Conservation (phyloP, 2,329 filamentous ascomycete genomes). For the Spiromastix sp. region DNA sequence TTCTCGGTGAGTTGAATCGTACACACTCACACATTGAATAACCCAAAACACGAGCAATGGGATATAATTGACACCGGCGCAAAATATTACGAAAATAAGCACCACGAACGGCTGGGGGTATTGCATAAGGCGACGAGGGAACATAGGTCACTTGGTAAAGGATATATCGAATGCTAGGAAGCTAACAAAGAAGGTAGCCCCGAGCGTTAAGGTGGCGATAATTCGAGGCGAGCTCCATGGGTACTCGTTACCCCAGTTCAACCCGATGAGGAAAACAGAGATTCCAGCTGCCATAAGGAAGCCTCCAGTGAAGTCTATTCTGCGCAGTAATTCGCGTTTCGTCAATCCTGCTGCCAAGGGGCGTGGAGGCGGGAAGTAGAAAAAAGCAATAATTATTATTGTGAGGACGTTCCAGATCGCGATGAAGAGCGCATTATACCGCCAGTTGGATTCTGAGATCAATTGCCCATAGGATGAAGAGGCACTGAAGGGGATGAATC, state of each 20-base stretch:
- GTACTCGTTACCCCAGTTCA: conserved; percentile 18
- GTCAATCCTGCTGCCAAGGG: conserved; percentile 32
- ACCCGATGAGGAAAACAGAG: conserved; percentile 41
- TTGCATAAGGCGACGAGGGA: too few species aligned
- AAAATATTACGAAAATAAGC: too few species aligned
- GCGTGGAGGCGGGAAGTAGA: conserved; percentile 45
- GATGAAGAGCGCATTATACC: conserved; percentile 44
- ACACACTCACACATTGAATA: too few species aligned
- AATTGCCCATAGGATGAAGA: conserved; percentile 10
- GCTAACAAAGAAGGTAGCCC: conserved; percentile 26
- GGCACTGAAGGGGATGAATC: too few species aligned
- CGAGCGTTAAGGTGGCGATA: conserved; percentile 32
- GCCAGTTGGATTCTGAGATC: conserved; percentile 34
- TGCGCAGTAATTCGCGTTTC: conserved; percentile 30
- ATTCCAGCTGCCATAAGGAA: conserved; percentile 40
- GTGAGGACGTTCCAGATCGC: conserved; percentile 43
- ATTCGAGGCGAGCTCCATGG: conserved; percentile 30
- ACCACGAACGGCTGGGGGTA: too few species aligned
- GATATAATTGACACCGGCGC: too few species aligned
- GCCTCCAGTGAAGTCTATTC: conserved; percentile 44
- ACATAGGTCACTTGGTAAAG: conserved; percentile 34
- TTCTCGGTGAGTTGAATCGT: too few species aligned
- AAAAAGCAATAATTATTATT: conserved; percentile 40
- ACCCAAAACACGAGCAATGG: too few species aligned
- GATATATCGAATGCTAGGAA: conserved; percentile 29